Percentiles rank a stretch among this genome's conserved stretches.
Evolutionary conservation across 371 early-diverging fungal species (phyloP).

Genomic region (Fennellomyces sp.): DNA sequence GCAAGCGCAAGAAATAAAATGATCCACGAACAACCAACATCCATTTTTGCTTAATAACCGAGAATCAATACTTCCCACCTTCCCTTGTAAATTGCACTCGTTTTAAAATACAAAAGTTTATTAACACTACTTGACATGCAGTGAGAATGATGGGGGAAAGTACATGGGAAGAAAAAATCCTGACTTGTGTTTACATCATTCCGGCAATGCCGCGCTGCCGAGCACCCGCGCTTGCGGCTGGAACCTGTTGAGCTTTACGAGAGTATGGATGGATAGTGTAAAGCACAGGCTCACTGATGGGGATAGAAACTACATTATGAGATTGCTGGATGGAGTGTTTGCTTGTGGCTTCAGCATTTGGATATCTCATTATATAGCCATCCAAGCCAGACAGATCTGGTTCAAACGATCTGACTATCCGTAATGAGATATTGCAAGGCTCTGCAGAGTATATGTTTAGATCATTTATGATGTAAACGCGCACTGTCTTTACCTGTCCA

Average conservation of each 20-base stretch:
- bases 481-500: slow-evolving; percentile 57
- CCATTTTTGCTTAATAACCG: too few relatives aligned
- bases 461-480: not conserved
- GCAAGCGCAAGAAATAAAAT: slow-evolving; percentile 9
- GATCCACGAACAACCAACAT: too few relatives aligned
- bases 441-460: slow-evolving; percentile 24
- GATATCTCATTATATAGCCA: slow-evolving; percentile 43
- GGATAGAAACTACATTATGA: not conserved
- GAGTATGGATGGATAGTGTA: not conserved
- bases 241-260: not conserved
- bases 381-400: slow-evolving; percentile 50
- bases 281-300: not conserved
- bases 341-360: slow-evolving; percentile 10
- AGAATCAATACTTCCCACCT: too few relatives aligned
- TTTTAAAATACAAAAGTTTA: too few relatives aligned
- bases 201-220: too few relatives aligned
- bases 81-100: too few relatives aligned
- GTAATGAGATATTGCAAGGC: slow-evolving; percentile 26
- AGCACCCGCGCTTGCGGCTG: too few relatives aligned
- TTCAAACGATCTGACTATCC: slow-evolving; percentile 47
- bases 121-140: too few relatives aligned
- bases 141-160: too few relatives aligned
- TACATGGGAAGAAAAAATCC: too few relatives aligned
- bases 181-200: too few relatives aligned
- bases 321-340: not conserved